These are phyloP conservation scores for Metschnikowia lochheadii DNA, from an alignment of 805 yeast genomes.

Conservation along the genomic window DNA sequence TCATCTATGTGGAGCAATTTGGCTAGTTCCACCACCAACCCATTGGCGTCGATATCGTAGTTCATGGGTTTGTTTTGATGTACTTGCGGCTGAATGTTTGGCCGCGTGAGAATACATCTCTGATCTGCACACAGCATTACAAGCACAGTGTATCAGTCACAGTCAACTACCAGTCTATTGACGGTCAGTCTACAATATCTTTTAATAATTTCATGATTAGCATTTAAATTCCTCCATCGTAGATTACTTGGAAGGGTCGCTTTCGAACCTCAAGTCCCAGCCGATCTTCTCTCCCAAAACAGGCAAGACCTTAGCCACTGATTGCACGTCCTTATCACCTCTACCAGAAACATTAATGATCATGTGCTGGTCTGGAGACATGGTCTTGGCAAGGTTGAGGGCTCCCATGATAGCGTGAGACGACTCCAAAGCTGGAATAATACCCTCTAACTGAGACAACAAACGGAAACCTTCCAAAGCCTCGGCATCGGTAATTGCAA, in stretches of 20 bases:
- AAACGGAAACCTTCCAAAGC: constrained; percentile 88
- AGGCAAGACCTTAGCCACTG: constrained; percentile 93
- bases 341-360: constrained; percentile 94
- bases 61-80: constrained; percentile 4
- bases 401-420: constrained; percentile 96
- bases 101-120: not conserved
- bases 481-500: constrained; percentile 93
- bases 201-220: no score
- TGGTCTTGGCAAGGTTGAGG: constrained; percentile 74
- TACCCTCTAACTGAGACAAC: constrained; percentile 92
- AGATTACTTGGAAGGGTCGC: constrained; percentile 35
- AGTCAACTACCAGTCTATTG: no score
- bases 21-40: constrained; percentile 22
- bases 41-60: constrained; percentile 3
- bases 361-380: constrained; percentile 74
- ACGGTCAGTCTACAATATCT: no score
- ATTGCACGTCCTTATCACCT: constrained; percentile 98
- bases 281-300: constrained; percentile 83
- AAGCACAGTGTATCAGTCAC: not conserved
- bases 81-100: not conserved
- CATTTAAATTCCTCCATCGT: not conserved
- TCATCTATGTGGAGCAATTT: constrained; percentile 19
- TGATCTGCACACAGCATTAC: not conserved
- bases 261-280: constrained; percentile 92
- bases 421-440: constrained; percentile 96